A percentile compares a stretch with the other conserved stretches of the same genome.
Evolutionary conservation across 805 yeast species (phyloP).

Genomic region (Yueomyces sp.): DNA sequence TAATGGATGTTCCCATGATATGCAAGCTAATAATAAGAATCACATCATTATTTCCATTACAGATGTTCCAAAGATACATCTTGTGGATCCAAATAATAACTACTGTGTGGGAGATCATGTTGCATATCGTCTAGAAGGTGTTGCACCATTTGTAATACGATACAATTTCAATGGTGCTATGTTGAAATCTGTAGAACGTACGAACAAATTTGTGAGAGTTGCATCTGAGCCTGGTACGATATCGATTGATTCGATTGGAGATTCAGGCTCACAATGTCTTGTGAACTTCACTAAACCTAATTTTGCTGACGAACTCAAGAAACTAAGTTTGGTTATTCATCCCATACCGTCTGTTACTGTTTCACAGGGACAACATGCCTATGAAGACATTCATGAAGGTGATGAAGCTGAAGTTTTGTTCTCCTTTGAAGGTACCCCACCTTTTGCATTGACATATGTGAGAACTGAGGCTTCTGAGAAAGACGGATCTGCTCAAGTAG

Average conservation of each 20-base stretch:
- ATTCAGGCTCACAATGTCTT: slow-evolving; percentile 60
- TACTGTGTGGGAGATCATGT: slow-evolving; percentile 92
- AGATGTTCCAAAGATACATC: slow-evolving; percentile 58
- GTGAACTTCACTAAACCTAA: slow-evolving; percentile 39
- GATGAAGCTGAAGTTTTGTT: slow-evolving; percentile 83
- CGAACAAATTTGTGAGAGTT: slow-evolving; percentile 44
- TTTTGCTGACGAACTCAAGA: slow-evolving; percentile 21
- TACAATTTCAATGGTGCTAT: slow-evolving; percentile 57
- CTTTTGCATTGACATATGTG: slow-evolving; percentile 75
- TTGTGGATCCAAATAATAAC: slow-evolving; percentile 29
- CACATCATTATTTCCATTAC: slow-evolving; percentile 48
- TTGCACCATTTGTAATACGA: slow-evolving; percentile 63
- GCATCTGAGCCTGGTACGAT: slow-evolving; percentile 78
- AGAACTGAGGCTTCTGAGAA: slow-evolving; percentile 42
- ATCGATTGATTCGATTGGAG: slow-evolving; percentile 53
- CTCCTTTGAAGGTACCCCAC: slow-evolving; percentile 77
- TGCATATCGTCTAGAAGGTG: slow-evolving; percentile 60
- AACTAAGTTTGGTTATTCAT: slow-evolving; percentile 30
- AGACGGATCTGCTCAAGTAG: slow-evolving; percentile 39
- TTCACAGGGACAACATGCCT: slow-evolving; percentile 58
- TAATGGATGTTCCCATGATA: slow-evolving; percentile 49
- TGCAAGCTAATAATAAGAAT: slow-evolving; percentile 28
- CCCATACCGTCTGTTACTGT: slow-evolving; percentile 72
- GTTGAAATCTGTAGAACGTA: slow-evolving; percentile 41
- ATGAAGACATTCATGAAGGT: slow-evolving; percentile 85